A percentile compares a stretch with the other conserved stretches of the same genome.
Conservation (phyloP, 805 yeast genomes). For the Candida dajiaensis region DNA sequence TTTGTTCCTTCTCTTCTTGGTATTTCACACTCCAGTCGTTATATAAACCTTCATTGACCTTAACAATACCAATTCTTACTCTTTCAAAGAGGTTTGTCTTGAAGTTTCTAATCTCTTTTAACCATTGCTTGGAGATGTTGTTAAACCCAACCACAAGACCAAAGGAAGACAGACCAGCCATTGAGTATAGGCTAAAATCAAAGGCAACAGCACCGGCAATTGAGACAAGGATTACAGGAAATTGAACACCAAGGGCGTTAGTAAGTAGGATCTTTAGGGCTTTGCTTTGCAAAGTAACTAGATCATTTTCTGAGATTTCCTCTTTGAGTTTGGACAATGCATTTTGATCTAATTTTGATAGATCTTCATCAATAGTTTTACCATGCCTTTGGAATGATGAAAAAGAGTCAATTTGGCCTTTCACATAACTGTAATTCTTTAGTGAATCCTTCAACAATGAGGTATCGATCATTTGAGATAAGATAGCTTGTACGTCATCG, state of each 20-base stretch:
- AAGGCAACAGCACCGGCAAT: slow-evolving; percentile 24
- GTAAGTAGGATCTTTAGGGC: slow-evolving; percentile 21
- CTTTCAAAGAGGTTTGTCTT: slow-evolving; percentile 21
- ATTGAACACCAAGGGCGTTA: slow-evolving; percentile 26
- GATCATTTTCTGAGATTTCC: slow-evolving; percentile 15
- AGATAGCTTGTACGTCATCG: slow-evolving; percentile 24
- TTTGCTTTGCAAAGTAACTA: slow-evolving; percentile 20
- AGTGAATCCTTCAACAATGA: slow-evolving; percentile 23
- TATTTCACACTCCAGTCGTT: slow-evolving; percentile 19
- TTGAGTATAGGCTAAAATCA: slow-evolving; percentile 26
- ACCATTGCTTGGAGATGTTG: slow-evolving; percentile 27
- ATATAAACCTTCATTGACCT: slow-evolving; percentile 15
- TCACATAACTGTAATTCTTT: slow-evolving; percentile 24
- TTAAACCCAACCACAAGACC: slow-evolving; percentile 28
- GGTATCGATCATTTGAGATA: slow-evolving; percentile 23
- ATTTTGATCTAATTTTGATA: slow-evolving; percentile 9
- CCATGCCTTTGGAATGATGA: slow-evolving; percentile 12
- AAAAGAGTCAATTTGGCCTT: slow-evolving; percentile 27
- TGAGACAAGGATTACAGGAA: slow-evolving; percentile 25
- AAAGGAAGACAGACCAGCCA: slow-evolving; percentile 26
- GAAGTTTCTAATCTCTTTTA: slow-evolving; percentile 18
- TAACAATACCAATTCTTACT: slow-evolving; percentile 16
- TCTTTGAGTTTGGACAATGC: slow-evolving; percentile 16
- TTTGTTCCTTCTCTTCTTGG: slow-evolving; percentile 10
- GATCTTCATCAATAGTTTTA: slow-evolving; percentile 1